Base-by-base conservation (phyloP, 805 yeast genomes). In the Starmerella potacharoeniae region DNA sequence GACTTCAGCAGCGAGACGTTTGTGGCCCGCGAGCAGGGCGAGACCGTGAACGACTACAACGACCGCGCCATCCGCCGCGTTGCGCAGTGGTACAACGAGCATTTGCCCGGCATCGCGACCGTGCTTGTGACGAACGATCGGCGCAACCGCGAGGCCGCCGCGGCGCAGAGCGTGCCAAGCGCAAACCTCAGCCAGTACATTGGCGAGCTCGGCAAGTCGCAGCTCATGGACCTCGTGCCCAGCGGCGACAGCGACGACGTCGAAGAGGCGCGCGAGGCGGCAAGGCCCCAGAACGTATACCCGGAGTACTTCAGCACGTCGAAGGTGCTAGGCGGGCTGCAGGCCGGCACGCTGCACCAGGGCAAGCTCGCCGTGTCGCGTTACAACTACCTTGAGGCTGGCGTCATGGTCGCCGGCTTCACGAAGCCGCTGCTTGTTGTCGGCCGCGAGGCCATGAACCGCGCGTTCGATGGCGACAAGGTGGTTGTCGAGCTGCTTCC, bases 401-500 rank as follows among this genome's bases (percentile, higher is more conserved):
- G 85, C 0, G 83, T 93, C 2, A 77, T 80, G 51, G 78, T 85
- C 5, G 73, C 83, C 1, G 79, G 84, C 0, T 83, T 87, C 65
- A 82, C 87, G 44, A 84, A 83, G 66, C 97, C 97, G 1, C 74
- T 93, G 34, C 73, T 91, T 42, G 74, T 93, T 40, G 70, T 85
- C 11, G 99, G 98, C 0, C 77, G 90, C 48, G 86, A 86, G 64
- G 82, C 83, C 67, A 71, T 93, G 62, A 93, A 93, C 68, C 81
- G 99, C 69, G 85, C 91, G 0, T 91, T 91, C 72, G 87, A 86
- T 63, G 90, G 96, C 31, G 99, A 93, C 65, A 78, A 81, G 39
- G 97, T 93, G 34, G 86, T 89, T 47, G 88, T 93, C 5, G 97
- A 93, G 69, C 72, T 93, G 44, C 73, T 93, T 44, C 96, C 97